Evolutionary conservation across 345 rosid species (phyloP).

Genomic region (Diplotaxis tenuifolia): DNA sequence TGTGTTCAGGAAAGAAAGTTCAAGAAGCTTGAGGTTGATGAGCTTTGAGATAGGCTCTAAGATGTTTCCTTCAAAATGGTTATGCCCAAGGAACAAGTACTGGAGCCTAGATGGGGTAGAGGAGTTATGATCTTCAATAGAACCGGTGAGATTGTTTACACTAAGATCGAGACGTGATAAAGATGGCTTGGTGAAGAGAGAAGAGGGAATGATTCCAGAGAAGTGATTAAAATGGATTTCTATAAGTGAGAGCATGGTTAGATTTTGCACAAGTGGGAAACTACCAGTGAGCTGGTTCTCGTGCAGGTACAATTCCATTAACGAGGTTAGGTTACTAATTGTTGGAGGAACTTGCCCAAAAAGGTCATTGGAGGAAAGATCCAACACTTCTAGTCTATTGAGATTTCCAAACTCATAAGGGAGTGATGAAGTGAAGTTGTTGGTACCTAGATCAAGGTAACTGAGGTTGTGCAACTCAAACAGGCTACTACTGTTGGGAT

Average conservation of each 20-base stretch:
- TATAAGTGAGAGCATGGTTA: too few species aligned
- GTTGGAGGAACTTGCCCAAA: slow-evolving; percentile 13
- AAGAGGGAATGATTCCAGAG: neutral
- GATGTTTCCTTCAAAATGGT: neutral
- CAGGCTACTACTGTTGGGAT: neutral
- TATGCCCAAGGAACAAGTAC: neutral
- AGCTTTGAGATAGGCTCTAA: neutral
- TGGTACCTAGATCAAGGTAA: neutral
- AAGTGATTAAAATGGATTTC: too few species aligned
- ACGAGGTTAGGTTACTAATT: neutral
- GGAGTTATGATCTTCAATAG: neutral
- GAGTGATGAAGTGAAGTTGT: neutral
- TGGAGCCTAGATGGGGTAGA: neutral
- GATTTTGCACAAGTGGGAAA: too few species aligned
- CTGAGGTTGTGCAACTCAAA: neutral
- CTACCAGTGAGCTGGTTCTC: neutral
- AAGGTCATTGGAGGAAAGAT: neutral
- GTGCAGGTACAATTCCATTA: neutral
- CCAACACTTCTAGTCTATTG: neutral
- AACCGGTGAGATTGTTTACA: neutral
- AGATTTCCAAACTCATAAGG: neutral
- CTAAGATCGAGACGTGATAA: neutral
- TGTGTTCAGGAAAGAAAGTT: neutral
- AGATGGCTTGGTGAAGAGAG: neutral
- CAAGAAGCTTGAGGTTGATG: neutral